Percentiles rank a stretch among this genome's conserved stretches.
Conservation (phyloP, 176 grass and related monocot species). For the Themeda triandra region DNA sequence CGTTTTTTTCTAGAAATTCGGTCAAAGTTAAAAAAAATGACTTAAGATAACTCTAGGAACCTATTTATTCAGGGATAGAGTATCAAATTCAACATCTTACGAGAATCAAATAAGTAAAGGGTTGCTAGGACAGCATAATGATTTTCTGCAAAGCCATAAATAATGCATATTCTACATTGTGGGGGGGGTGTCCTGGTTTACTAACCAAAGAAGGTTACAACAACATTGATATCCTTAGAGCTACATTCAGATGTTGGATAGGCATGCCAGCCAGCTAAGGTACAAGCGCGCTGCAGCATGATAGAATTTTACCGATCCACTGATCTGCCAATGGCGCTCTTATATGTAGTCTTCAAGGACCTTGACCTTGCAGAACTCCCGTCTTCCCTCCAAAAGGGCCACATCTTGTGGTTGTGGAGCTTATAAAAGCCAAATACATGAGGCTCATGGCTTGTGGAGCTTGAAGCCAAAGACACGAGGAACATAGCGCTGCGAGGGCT, state of each 20-base stretch:
- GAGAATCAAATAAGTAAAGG: neutral
- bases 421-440: conserved; percentile 33
- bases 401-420: conserved; percentile 31
- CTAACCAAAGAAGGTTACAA: conserved; percentile 38
- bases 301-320: neutral
- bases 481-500: conserved; percentile 44
- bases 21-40: too few species aligned
- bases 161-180: neutral
- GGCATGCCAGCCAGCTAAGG: neutral
- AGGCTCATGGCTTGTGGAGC: conserved; percentile 47
- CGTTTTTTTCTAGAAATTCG: too few species aligned
- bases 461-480: conserved; percentile 71
- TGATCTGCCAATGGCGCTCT: neutral
- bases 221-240: conserved; percentile 27
- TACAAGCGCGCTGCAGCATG: neutral
- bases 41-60: too few species aligned
- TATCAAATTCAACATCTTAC: neutral
- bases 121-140: neutral
- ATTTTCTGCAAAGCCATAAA: neutral
- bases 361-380: conserved; percentile 8
- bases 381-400: neutral
- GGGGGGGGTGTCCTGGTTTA: conserved; percentile 7
- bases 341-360: conserved; percentile 8
- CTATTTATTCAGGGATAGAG: too few species aligned
- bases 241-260: conserved; percentile 36